A percentile compares a stretch with the other conserved stretches of the same genome.
These are phyloP conservation scores for Heterobasidion parviporum DNA, from an alignment of 1,284 basidiomycete genomes.

Conservation along the genomic window DNA sequence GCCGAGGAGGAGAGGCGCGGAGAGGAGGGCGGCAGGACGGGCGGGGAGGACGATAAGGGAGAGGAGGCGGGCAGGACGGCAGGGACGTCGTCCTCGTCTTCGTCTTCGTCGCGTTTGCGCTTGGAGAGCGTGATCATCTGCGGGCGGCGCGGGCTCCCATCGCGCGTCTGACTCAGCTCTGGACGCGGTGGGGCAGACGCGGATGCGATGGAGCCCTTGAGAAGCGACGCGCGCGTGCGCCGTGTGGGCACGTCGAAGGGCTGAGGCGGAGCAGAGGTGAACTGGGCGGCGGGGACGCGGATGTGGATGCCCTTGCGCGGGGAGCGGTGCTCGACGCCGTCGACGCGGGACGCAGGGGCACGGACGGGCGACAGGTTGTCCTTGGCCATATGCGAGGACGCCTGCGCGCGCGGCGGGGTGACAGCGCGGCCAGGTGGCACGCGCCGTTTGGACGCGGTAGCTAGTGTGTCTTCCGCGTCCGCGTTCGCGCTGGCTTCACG, in stretches of 20 bases:
- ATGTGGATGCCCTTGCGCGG: neutral
- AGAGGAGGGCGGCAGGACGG: too few species aligned
- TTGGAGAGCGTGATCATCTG: constrained; percentile 3
- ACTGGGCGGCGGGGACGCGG: neutral
- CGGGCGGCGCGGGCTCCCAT: neutral
- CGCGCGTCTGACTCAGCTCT: neutral
- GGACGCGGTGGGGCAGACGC: neutral
- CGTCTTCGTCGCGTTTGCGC: constrained; percentile 4
- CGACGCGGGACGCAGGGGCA: neutral
- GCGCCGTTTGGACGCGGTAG: too few species aligned
- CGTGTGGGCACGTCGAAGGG: neutral
- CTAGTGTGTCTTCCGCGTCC: too few species aligned
- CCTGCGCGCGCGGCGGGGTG: too few species aligned
- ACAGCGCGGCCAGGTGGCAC: too few species aligned
- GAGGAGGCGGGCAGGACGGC: neutral
- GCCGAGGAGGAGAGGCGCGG: too few species aligned
- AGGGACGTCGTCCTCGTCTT: neutral
- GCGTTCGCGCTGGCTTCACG: too few species aligned
- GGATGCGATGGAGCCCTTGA: neutral
- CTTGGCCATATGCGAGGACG: too few species aligned
- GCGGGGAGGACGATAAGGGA: neutral
- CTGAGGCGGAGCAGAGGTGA: neutral
- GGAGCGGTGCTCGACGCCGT: neutral
- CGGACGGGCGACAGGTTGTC: neutral
- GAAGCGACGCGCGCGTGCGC: neutral